phyloP scores from a whole-genome alignment of 495 filamentous ascomycete genomes.

The Saxophila tyrrhenica region DNA sequence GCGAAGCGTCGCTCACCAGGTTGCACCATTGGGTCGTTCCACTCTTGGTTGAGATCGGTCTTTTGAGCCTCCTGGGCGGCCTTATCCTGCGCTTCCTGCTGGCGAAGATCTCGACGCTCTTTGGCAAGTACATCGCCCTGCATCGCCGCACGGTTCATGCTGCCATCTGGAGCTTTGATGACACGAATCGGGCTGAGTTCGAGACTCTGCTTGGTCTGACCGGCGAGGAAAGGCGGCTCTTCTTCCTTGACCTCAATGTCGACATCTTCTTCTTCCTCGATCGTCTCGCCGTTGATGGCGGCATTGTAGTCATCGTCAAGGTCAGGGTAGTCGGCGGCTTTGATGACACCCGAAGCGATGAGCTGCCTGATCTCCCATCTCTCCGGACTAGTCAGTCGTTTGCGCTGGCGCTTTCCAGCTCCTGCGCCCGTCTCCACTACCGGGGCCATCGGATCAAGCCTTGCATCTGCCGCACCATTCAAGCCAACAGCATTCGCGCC shows the following conservation, averaged over 20 bases:
- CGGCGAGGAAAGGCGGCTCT: slow-evolving; percentile 89
- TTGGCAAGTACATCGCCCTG: slow-evolving; percentile 80
- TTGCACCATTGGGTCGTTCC: slow-evolving; percentile 91
- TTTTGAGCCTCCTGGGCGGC: slow-evolving; percentile 66
- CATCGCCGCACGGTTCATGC: slow-evolving; percentile 90
- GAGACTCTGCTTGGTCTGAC: slow-evolving; percentile 90
- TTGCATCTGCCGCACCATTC: slow-evolving; percentile 39
- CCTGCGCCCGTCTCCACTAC: slow-evolving; percentile 52
- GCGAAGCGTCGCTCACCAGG: slow-evolving; percentile 80
- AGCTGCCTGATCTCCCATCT: slow-evolving; percentile 95
- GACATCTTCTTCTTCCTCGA: slow-evolving; percentile 93
- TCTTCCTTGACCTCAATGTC: slow-evolving; percentile 96
- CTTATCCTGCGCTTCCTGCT: slow-evolving; percentile 77
- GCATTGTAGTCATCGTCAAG: slow-evolving; percentile 89
- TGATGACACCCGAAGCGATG: slow-evolving; percentile 86
- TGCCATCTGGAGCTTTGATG: slow-evolving; percentile 94
- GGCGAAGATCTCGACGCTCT: slow-evolving; percentile 76
- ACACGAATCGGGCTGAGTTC: slow-evolving; percentile 92
- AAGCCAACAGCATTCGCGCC: slow-evolving; percentile 84
- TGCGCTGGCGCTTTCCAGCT: slow-evolving; percentile 52
- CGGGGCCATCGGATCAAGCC: slow-evolving; percentile 46
- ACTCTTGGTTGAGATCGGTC: slow-evolving; percentile 81
- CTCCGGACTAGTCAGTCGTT: slow-evolving; percentile 90
- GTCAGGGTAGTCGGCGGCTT: slow-evolving; percentile 85
- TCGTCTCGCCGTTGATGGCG: slow-evolving; percentile 70